These are phyloP conservation scores for Metschnikowia rubicola DNA, from an alignment of 805 yeast genomes.

Conservation along the genomic window DNA sequence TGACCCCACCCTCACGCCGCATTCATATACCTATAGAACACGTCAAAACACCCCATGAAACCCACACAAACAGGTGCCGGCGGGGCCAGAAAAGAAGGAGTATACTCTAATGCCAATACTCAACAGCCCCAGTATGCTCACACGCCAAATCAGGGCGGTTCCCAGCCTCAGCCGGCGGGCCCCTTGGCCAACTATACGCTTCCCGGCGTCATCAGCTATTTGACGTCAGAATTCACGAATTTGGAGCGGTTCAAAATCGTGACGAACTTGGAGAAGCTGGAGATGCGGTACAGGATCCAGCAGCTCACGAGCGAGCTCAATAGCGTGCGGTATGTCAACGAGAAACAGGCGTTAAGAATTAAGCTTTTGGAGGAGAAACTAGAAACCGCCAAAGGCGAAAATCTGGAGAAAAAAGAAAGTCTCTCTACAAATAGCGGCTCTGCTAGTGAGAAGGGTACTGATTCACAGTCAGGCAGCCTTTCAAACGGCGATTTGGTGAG, in stretches of 20 bases:
- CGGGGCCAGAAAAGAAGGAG: constrained; percentile 1
- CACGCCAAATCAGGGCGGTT: neutral
- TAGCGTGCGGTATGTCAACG: constrained; percentile 38
- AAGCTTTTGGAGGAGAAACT: constrained; percentile 32
- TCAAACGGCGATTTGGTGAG: no score
- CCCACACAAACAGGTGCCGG: neutral
- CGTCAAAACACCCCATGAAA: neutral
- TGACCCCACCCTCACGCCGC: no score
- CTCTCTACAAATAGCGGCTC: no score
- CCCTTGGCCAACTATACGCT: constrained; percentile 41
- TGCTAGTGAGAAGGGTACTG: no score
- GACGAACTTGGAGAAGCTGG: constrained; percentile 51
- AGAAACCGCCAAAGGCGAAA: neutral
- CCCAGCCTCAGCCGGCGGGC: constrained; percentile 1
- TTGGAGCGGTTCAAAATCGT: constrained; percentile 41
- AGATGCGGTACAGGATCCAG: constrained; percentile 48
- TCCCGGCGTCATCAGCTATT: constrained; percentile 58
- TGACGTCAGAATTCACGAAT: constrained; percentile 56
- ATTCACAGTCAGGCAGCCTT: no score
- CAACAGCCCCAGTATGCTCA: neutral
- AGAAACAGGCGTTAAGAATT: constrained; percentile 38
- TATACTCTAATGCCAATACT: neutral
- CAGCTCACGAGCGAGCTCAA: constrained; percentile 53
- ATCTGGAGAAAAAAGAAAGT: neutral
- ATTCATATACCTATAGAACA: no score